Evolutionary conservation across 805 yeast species (phyloP).

Genomic region (Barnettozyma salicaria): DNA sequence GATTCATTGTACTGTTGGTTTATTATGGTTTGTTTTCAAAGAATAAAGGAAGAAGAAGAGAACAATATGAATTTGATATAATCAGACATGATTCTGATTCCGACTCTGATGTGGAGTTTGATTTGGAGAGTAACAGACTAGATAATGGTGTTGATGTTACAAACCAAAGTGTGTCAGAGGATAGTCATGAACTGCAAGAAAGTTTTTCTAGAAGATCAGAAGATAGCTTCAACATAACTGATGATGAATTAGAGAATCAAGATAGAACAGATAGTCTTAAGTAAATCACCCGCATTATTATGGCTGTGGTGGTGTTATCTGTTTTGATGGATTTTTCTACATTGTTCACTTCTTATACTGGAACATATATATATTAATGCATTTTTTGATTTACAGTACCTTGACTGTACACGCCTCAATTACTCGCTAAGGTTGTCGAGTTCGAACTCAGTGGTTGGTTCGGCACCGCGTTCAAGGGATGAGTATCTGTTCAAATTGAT

Average conservation of each 20-base stretch:
- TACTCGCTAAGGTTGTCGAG: slow-evolving; percentile 17
- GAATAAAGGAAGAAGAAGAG: slow-evolving; percentile 37
- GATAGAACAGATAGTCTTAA: not conserved
- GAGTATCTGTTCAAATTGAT: slow-evolving; percentile 12
- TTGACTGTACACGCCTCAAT: not conserved
- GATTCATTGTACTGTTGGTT: slow-evolving; percentile 42
- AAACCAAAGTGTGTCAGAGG: slow-evolving; percentile 1
- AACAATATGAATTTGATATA: slow-evolving; percentile 30
- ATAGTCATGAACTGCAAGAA: slow-evolving; percentile 5
- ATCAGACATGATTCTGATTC: slow-evolving; percentile 51
- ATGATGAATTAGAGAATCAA: slow-evolving; percentile 16
- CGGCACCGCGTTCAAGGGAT: slow-evolving; percentile 9
- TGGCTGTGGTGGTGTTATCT: too few species aligned
- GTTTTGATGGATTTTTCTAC: not conserved
- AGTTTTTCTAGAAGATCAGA: slow-evolving; percentile 12
- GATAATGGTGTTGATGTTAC: slow-evolving; percentile 7
- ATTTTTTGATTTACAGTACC: not conserved
- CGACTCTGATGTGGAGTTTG: slow-evolving; percentile 63
- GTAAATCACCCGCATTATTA: too few species aligned
- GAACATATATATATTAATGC: not conserved
- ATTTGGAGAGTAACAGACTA: slow-evolving; percentile 42
- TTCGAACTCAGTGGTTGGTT: slow-evolving; percentile 19
- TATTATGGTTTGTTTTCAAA: slow-evolving; percentile 39
- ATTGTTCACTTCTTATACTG: too few species aligned
- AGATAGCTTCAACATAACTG: slow-evolving; percentile 23